phyloP scores from a whole-genome alignment of 2,329 filamentous ascomycete genomes.

The Ceratocystis cacaofunesta region DNA sequence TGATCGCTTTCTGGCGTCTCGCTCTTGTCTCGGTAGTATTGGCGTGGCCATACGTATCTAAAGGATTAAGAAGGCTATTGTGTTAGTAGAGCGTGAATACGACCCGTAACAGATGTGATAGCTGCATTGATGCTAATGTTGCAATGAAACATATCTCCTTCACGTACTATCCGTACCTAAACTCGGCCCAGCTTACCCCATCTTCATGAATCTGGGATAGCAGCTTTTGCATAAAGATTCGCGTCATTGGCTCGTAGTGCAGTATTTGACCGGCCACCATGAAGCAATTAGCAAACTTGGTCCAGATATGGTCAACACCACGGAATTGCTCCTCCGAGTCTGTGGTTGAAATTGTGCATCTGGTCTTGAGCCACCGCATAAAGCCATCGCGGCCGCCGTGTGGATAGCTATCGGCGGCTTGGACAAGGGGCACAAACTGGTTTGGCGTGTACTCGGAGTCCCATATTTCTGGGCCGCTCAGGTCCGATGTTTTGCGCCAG shows the following conservation, averaged over 20 bases:
- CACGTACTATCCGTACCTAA: slow-evolving; percentile 33
- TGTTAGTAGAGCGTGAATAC: background rate
- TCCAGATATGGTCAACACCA: slow-evolving; percentile 72
- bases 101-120: background rate
- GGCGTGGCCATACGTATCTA: slow-evolving; percentile 55
- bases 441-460: slow-evolving; percentile 41
- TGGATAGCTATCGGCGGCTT: slow-evolving; percentile 61
- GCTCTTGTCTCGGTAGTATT: slow-evolving; percentile 50
- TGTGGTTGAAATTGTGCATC: slow-evolving; percentile 54
- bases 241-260: slow-evolving; percentile 82
- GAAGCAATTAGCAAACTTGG: slow-evolving; percentile 65
- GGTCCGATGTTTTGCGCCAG: slow-evolving; percentile 32
- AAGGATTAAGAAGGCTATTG: background rate
- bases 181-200: slow-evolving; percentile 71
- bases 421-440: slow-evolving; percentile 41
- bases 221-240: slow-evolving; percentile 56
- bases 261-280: slow-evolving; percentile 57
- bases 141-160: background rate
- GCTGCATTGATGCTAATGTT: background rate
- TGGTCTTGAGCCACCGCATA: slow-evolving; percentile 57
- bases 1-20: slow-evolving; percentile 55
- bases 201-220: slow-evolving; percentile 61
- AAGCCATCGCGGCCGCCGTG: slow-evolving; percentile 57
- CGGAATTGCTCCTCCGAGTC: slow-evolving; percentile 70
- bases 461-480: slow-evolving; percentile 41